Base-by-base conservation (phyloP, 208 protist species). In the Tetramitus jugosus region DNA sequence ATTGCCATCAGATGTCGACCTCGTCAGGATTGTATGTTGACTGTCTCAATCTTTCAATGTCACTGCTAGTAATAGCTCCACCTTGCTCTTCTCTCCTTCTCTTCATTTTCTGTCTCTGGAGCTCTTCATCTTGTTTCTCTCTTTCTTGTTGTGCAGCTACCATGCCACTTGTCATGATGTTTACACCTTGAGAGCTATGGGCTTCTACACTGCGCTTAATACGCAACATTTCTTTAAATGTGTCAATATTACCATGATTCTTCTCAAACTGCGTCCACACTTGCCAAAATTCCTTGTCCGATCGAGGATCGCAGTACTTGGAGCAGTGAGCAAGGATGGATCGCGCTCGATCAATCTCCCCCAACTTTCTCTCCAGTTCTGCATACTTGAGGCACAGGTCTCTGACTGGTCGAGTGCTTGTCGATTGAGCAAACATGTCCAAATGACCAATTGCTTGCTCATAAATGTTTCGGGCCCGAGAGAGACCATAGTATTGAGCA, bases 311-410 rank as follows among this genome's bases (percentile, higher is more conserved):
- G 60, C 84, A 86, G 67, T 89, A 91, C 81, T 95, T 91, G 0
- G 88, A 83, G n/a, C 77, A 84, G 79, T 95, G 88, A 37, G 68
- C 40, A 82, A 87, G 96, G 6, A 97, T 83, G 2, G 81, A 79
- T 33, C 94, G 79, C 13, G 92, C 92, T 17, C 94, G 79, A 77
- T 95, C 93, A 67, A 96, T 87, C 81, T 96, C 93, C 23, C 93
- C 93, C 37, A 96, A 82, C 39, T 88, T 85, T 31, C 62, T 60
- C 79, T 96, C 93, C n/a, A 96, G 76, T 7, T 86, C 77, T 23
- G 91, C 90, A 68, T 92, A 96, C 60, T 84, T 43, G 20, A 93
- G 10, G 33, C 81, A 88, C 42, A 94, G 84, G 17, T 86, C 79
- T 37, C 60, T 29, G 37, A 89, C 49, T 31, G 75, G 68, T 29